A percentile compares a stretch with the other conserved stretches of the same genome.
These are phyloP conservation scores for Madurella fahalii DNA, from an alignment of 2,329 filamentous ascomycete species.

Conservation along the genomic window DNA sequence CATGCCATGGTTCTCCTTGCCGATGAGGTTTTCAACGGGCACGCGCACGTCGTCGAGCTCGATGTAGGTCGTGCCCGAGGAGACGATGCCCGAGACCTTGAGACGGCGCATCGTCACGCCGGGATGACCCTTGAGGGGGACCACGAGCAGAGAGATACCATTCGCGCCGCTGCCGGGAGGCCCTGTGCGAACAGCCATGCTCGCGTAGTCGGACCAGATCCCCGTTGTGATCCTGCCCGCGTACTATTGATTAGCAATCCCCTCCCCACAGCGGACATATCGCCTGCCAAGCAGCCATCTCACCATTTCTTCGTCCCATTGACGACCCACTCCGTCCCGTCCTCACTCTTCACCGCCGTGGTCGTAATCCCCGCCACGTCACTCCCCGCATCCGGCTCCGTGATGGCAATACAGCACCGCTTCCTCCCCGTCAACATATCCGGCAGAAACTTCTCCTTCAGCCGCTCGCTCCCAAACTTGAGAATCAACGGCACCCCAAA, in stretches of 20 bases:
- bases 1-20: slow-evolving; percentile 67
- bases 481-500: slow-evolving; percentile 69
- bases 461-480: slow-evolving; percentile 59
- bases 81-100: slow-evolving; percentile 61
- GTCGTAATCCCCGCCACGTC: slow-evolving; percentile 72
- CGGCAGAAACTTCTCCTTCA: slow-evolving; percentile 65
- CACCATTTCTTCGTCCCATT: slow-evolving; percentile 76
- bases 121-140: slow-evolving; percentile 62
- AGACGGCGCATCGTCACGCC: slow-evolving; percentile 66
- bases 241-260: neutral
- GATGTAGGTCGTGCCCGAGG: slow-evolving; percentile 69
- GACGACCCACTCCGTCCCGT: slow-evolving; percentile 65
- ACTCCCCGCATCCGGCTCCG: slow-evolving; percentile 68
- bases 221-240: slow-evolving; percentile 61
- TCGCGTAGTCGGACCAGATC: slow-evolving; percentile 63
- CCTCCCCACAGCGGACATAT: neutral
- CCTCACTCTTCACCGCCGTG: slow-evolving; percentile 56
- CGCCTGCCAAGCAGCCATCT: neutral
- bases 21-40: slow-evolving; percentile 65
- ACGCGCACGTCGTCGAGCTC: slow-evolving; percentile 72
- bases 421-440: slow-evolving; percentile 64
- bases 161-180: slow-evolving; percentile 50
- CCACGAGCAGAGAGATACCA: slow-evolving; percentile 64
- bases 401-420: slow-evolving; percentile 72
- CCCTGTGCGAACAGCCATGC: slow-evolving; percentile 71